Evolutionary conservation across 2,329 filamentous ascomycete genomes (phyloP), one percentile per base, ranked within the genome.

Genomic region (Xylaria digitata): DNA sequence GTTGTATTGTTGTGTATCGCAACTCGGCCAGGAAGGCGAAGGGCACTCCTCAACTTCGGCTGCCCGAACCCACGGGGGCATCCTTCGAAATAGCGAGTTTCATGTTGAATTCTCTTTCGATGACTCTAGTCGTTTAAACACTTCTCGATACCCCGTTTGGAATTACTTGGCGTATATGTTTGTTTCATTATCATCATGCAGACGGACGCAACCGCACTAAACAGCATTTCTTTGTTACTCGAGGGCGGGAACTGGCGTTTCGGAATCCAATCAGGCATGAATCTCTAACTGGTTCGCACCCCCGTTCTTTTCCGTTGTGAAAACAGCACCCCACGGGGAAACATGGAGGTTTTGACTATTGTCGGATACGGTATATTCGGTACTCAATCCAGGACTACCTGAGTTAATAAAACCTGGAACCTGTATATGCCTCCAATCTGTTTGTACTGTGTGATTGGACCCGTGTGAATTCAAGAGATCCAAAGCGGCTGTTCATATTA

Each of bases 161-260:
- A 64, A 43, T 34, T 52, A 46, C 17, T 55, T 55, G 49, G 65
- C 40, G 59, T 66, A 66, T 60, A 57, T 53, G 60, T 46, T 59
- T 56, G 56, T 55, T 61, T 64, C 19, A 61, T 64, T 32, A 37
- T 64, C 52, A 61, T 46, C 49, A 56, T 45, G 49, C 50, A 52
- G 37, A 40, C n/a, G 46, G 43, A 45, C 55, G 26, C 43, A 43
- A 43, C 13, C n/a, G 32, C 49, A 43, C 50, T 32, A n/a, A 40
- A 59, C 15, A 57, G 9, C 26, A 59, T 32, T n/a, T 26, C 37
- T 50, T 54, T 49, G 34, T 53, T 30, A 37, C 7, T 40, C 17
- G 52, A n/a, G 42, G 15, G 19, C 45, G 23, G 21, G 40, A 48
- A 56, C 21, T 19, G 61, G 65, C 56, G 61, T 60, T 64, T 57